A percentile compares a stretch with the other conserved stretches of the same genome.
phyloP scores from a whole-genome alignment of 148 eudicot species.

The Euryodendron excelsum region DNA sequence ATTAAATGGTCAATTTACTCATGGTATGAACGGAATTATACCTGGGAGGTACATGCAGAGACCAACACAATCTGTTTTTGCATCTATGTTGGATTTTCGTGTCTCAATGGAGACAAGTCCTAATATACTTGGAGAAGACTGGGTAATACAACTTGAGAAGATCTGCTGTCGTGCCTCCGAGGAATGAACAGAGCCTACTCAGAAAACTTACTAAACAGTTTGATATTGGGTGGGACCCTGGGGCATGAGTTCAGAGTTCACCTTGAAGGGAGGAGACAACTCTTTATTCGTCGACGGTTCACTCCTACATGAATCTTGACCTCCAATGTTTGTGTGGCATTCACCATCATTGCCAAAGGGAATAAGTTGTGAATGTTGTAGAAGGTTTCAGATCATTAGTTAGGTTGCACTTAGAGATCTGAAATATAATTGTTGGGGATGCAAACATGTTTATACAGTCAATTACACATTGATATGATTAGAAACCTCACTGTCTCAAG shows the following conservation, averaged over 20 bases:
- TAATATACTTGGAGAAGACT: slow-evolving; percentile 41
- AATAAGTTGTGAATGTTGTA: slow-evolving; percentile 11
- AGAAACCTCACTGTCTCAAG: slow-evolving; percentile 4
- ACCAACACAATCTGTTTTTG: slow-evolving; percentile 1
- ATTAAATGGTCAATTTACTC: slow-evolving; percentile 1
- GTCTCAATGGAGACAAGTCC: slow-evolving; percentile 50
- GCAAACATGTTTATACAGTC: slow-evolving; percentile 3
- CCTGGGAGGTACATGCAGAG: slow-evolving; percentile 23
- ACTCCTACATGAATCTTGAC: neutral
- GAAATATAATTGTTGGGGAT: slow-evolving; percentile 7
- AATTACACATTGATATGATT: neutral
- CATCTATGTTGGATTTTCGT: slow-evolving; percentile 42
- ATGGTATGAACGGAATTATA: slow-evolving; percentile 14
- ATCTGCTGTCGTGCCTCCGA: slow-evolving; percentile 28
- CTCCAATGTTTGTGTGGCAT: neutral
- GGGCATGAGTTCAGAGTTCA: neutral
- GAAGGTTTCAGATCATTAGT: slow-evolving; percentile 6
- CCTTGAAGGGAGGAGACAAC: neutral
- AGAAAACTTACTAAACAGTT: neutral
- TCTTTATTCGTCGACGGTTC: neutral
- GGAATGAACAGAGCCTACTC: slow-evolving; percentile 1
- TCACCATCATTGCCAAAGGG: slow-evolving; percentile 3
- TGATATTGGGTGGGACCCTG: neutral
- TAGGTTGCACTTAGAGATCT: slow-evolving; percentile 6
- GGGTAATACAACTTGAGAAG: slow-evolving; percentile 48